Base-by-base conservation (phyloP, 2,329 filamentous ascomycete species). In the Aspergillus ibericus region DNA sequence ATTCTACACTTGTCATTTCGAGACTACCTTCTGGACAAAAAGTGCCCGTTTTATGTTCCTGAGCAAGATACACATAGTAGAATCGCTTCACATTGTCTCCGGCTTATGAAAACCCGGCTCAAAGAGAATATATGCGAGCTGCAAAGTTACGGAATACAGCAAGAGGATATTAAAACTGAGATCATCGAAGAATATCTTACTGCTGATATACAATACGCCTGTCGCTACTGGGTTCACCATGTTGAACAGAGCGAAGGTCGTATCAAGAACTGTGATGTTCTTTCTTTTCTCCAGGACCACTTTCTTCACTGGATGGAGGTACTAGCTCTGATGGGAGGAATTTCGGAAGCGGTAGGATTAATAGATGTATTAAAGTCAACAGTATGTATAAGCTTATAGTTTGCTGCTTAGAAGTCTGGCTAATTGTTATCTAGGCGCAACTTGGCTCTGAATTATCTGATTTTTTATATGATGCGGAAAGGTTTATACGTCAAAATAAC, bases 211-310 rank as follows among this genome's bases (percentile, higher is more conserved):
- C n/a, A 66, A 57, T 72, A 72, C 55, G 55, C 66, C 36, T 73
- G 68, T 55, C 62, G 57, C 10, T 70, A 70, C 54, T 75, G 69
- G 71, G 62, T 64, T 20, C 46, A 70, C 36, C 67, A 75, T 65
- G 16, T 72, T 20, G 22, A 60, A 22, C 36, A 66, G 9, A 60
- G 52, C 16, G 15, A 51, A 29, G 12, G 9, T 44, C 32, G 32
- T 9, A 44, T 64, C 20, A 18, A 12, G 6, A 48, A 60, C n/a
- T 44, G 27, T 25, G 25, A 55, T 7, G 38, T 61, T 5, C 51
- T 60, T n/a, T 27, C 38, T 6, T 69, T 68, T 42, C 48, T 70
- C 34, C 49, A 58, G 29, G 13, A 55, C 27, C 62, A 69, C 44
- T 63, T 66, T 46, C 62, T 69, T 18, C 64, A 70, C 55, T 70